A percentile compares a stretch with the other conserved stretches of the same genome.
Evolutionary conservation across 129 eudicot genomes (phyloP).

Genomic region (Flaveria linearis): DNA sequence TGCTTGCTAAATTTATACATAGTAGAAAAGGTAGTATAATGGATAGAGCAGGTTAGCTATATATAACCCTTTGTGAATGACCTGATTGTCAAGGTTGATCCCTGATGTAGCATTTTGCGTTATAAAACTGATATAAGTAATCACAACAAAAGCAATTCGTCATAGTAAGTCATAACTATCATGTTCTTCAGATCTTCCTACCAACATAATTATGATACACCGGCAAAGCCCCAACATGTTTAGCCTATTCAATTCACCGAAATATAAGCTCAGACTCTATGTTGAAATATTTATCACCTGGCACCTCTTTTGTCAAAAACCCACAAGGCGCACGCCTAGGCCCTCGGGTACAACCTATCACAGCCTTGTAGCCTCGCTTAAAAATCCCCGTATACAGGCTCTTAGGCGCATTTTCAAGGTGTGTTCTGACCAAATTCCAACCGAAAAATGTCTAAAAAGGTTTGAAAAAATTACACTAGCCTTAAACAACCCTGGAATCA

Average conservation of each 20-base stretch:
- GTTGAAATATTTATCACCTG: slow-evolving; percentile 3
- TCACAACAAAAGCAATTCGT: background rate
- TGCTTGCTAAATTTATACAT: background rate
- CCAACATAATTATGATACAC: slow-evolving; percentile 13
- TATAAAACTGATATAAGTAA: slow-evolving; percentile 1
- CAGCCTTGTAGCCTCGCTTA: too few relatives aligned
- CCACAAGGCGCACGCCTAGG: too few relatives aligned
- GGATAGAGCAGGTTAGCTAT: slow-evolving; percentile 7
- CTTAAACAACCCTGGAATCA: too few relatives aligned
- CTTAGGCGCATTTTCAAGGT: too few relatives aligned
- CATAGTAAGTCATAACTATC: slow-evolving; percentile 20
- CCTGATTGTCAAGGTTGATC: slow-evolving; percentile 19
- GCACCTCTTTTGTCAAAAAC: background rate
- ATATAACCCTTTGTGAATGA: slow-evolving; percentile 18
- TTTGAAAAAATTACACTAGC: too few relatives aligned
- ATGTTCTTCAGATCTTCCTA: background rate
- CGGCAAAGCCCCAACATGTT: slow-evolving; percentile 16
- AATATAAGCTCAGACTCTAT: slow-evolving; percentile 7
- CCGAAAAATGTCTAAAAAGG: too few relatives aligned
- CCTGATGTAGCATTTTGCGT: background rate
- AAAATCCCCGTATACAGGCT: too few relatives aligned
- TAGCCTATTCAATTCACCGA: slow-evolving; percentile 5
- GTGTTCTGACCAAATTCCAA: too few relatives aligned
- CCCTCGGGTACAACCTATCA: too few relatives aligned
- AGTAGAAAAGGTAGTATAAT: background rate